These are phyloP conservation scores for Amesomyces nigricolor DNA, from an alignment of 2,329 filamentous ascomycete genomes.

Conservation along the genomic window DNA sequence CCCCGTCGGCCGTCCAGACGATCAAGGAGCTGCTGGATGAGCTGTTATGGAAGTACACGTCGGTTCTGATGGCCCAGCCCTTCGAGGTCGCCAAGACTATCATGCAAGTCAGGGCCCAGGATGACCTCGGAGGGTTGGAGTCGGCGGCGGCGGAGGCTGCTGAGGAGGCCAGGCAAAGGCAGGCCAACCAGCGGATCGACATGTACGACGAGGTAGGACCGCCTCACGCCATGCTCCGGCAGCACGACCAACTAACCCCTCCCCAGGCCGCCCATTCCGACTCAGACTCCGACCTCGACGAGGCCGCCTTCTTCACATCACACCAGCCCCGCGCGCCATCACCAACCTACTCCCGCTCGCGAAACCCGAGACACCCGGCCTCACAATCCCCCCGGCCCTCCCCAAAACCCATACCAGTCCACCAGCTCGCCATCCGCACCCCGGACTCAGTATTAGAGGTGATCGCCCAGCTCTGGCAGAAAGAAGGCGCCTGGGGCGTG, in stretches of 20 bases:
- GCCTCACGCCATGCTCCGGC: conserved; percentile 6
- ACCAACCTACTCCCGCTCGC: conserved; percentile 35
- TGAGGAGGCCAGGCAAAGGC: conserved; percentile 30
- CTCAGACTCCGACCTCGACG: conserved; percentile 66
- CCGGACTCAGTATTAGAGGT: conserved; percentile 81
- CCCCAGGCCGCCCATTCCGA: conserved; percentile 35
- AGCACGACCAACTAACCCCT: neutral
- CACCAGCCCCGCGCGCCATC: conserved; percentile 51
- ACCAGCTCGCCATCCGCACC: conserved; percentile 66
- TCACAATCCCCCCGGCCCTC: conserved; percentile 33
- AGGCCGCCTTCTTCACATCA: conserved; percentile 80
- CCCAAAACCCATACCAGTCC: conserved; percentile 36
- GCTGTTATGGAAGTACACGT: conserved; percentile 86
- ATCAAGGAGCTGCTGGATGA: conserved; percentile 75
- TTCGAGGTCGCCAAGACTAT: conserved; percentile 97
- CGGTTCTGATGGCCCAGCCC: conserved; percentile 82
- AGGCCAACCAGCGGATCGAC: conserved; percentile 21
- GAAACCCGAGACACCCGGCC: conserved; percentile 30
- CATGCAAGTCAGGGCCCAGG: conserved; percentile 66
- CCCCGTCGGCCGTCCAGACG: conserved; percentile 68
- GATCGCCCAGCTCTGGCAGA: conserved; percentile 80
- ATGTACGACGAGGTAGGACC: conserved; percentile 28
- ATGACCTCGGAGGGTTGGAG: conserved; percentile 38
- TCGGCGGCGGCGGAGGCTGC: conserved; percentile 29
- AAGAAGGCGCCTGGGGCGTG: conserved; percentile 82